phyloP scores from a whole-genome alignment of 2,329 filamentous ascomycete genomes.

The Trichophyton mentagrophytes region DNA sequence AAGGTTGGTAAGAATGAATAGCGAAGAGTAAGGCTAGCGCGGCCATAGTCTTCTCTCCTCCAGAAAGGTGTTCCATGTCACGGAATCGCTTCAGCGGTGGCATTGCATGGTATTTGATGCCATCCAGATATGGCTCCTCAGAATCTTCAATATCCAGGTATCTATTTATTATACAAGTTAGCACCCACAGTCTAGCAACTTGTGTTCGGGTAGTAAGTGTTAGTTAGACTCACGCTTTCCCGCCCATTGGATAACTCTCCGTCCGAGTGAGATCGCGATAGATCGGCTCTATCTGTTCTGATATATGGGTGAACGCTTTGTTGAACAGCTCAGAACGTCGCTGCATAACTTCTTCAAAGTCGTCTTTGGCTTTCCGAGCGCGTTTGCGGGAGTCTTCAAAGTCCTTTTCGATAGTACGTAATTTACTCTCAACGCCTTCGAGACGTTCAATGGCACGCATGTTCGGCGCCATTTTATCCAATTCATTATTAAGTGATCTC shows the following conservation, averaged over 20 bases:
- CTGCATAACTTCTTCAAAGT: constrained; percentile 69
- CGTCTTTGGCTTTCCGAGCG: constrained; percentile 63
- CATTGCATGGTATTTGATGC: constrained; percentile 98
- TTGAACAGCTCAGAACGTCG: constrained; percentile 84
- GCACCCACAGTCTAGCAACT: neutral
- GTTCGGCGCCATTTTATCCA: constrained; percentile 93
- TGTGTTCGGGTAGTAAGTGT: neutral
- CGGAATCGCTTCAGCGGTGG: constrained; percentile 94
- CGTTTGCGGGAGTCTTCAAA: constrained; percentile 71
- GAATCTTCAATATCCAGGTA: constrained; percentile 93
- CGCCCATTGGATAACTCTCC: constrained; percentile 83
- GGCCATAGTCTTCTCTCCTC: constrained; percentile 98
- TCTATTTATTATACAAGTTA: constrained; percentile 16
- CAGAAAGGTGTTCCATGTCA: constrained; percentile 96
- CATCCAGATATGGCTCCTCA: constrained; percentile 89
- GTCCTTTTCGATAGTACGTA: constrained; percentile 74
- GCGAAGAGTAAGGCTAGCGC: constrained; percentile 92
- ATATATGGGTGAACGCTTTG: constrained; percentile 88
- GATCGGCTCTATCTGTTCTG: constrained; percentile 82
- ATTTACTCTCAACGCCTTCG: constrained; percentile 68
- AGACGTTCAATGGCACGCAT: constrained; percentile 90
- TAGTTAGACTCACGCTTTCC: constrained; percentile 42
- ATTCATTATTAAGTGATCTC: constrained; percentile 56
- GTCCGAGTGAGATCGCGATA: constrained; percentile 93
- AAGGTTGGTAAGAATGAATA: constrained; percentile 90